Evolutionary conservation across 345 rosid genomes (phyloP), one percentile per base, ranked within the genome.

Genomic region (Populus simonii): DNA sequence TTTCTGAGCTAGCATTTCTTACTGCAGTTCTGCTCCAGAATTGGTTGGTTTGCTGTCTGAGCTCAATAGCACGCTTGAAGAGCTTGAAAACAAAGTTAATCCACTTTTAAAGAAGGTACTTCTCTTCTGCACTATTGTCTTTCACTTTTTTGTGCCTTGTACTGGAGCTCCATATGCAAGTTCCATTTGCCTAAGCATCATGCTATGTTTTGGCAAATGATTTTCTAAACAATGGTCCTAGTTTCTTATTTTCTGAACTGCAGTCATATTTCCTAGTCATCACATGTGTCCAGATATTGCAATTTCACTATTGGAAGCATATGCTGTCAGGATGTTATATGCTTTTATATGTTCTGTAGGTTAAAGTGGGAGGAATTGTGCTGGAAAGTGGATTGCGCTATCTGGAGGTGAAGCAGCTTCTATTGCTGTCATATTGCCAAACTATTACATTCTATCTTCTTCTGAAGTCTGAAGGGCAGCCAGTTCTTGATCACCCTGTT

Each of bases 401-500:
- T 82, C 77, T 96, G 87, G 97, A 93, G 86, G 90, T 89, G 81
- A 89, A 90, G 86, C 96, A 96, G 84, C 84, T 80, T 83, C 91
- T 93, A 79, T 85, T 96, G 79, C 85, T 90, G 80, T 75, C 93
- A 20, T 96, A 93, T 80, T 92, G 97, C 74, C 98, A 96, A 84
- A 88, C 93, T 66, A 96, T 96, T 79, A 88, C 96, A 22, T 92
- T 92, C 82, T 93, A 93, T 88, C 93, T 93, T 76, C 96, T 95
- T 78, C 93, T 93, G 80, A 96, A 93, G 84, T 91, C 97, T 33
- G 98, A 93, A 82, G 99, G 97, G 77, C 92, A 86, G 68, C 88
- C 94, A 49, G 90, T 93, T 76, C 90, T 91, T 82, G 96, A 93
- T 77, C 99, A 96, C 85, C 99, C 98, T 12, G 92, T 93, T 76